These are phyloP conservation scores for Colletotrichum sp. DNA, from an alignment of 2,329 filamentous ascomycete species.

Conservation along the genomic window DNA sequence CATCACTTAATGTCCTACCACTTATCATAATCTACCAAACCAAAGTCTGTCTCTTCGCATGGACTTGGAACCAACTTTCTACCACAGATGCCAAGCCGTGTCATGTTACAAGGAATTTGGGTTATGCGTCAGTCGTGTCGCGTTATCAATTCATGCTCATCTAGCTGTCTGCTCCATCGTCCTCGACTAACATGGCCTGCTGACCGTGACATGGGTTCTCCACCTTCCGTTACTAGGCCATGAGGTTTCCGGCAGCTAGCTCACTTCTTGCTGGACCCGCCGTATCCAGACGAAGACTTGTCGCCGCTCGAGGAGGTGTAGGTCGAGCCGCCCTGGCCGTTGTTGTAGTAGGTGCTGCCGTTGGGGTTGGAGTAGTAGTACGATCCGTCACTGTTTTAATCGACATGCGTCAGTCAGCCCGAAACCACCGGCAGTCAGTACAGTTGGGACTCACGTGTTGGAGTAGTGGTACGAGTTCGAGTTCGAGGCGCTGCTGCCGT, in stretches of 20 bases:
- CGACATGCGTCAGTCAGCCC: not conserved
- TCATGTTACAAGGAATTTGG: not conserved
- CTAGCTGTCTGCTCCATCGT: not conserved
- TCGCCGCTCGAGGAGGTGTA: slow-evolving; percentile 63
- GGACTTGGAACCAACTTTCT: not conserved
- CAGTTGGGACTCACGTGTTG: slow-evolving; percentile 52
- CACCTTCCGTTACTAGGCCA: not conserved
- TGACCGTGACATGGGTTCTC: not conserved
- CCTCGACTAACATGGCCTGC: not conserved
- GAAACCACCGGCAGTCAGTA: not conserved
- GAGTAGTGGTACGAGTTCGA: slow-evolving; percentile 71
- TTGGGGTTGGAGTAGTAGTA: slow-evolving; percentile 78
- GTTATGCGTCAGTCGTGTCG: not conserved
- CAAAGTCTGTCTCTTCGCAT: not conserved
- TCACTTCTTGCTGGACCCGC: slow-evolving; percentile 17
- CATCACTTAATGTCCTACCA: not conserved
- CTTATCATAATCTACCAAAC: not conserved
- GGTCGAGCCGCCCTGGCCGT: slow-evolving; percentile 59
- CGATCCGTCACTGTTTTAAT: slow-evolving; percentile 57
- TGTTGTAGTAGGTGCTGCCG: slow-evolving; percentile 72
- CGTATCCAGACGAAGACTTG: slow-evolving; percentile 26
- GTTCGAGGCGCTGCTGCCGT: slow-evolving; percentile 60
- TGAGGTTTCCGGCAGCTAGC: too few relatives aligned
- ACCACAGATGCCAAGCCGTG: not conserved
- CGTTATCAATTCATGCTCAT: not conserved